Base-by-base conservation (phyloP, 2,329 filamentous ascomycete species). In the Erysiphe pulchra region DNA sequence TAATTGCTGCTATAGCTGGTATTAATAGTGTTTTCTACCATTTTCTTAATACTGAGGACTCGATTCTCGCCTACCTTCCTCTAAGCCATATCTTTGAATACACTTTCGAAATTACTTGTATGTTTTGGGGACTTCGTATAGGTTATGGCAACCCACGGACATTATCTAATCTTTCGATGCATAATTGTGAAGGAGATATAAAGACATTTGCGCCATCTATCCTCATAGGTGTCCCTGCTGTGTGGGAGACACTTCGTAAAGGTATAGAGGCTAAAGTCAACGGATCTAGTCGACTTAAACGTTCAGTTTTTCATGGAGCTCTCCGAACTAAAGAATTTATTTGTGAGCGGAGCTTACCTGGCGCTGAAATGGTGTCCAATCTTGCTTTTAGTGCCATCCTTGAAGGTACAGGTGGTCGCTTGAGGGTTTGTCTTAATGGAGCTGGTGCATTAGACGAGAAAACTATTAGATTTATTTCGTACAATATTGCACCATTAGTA, bases 201-300 rank as follows among this genome's bases (percentile, higher is more conserved):
- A 80, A 81, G 48, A 85, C 93, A 58, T 79, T 94, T 59, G 72
- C 71, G 53, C 90, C 90, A 0, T 90, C 85, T 1, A 72, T 93
- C 56, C 71, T 98, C 58, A 80, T 94, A 34, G 90, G 90, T 59
- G 90, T 98, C 5, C 90, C 90, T 1, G 86, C 92, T 47, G 80
- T 95, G 32, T 98, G 87, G 86, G 90, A 95, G 64, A 86, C 83
- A 1, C 80, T 95, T 56, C 86, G 84, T 67, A 98, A 98, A 68
- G 87, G 90, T 46, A 82, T 95, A 54, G 67, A 86, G 52, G 64
- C 67, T 55, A 84, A 85, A 61, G 75, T 94, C 47, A 76, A 80
- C 57, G 65, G 70, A 47, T 70, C 77, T 50, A 75, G 75, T 54
- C 61, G 68, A 13, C 47, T 94, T 37, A 69, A 77, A 48, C 75